Conservation (phyloP, 495 filamentous ascomycete genomes). For the Cladorrhinum samala region DNA sequence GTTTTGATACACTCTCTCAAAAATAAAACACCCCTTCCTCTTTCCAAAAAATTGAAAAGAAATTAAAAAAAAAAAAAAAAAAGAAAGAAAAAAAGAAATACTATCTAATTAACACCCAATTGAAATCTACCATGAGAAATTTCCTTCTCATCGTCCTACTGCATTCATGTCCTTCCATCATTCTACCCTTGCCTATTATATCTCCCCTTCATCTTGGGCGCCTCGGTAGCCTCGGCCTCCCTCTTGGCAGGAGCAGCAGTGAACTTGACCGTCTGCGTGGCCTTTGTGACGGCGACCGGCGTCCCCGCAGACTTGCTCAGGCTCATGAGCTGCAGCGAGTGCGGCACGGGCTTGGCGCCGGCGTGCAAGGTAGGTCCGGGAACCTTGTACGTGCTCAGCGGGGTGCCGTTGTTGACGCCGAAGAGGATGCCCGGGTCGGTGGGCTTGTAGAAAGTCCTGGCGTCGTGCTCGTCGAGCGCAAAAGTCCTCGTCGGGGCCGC, state of each 20-base stretch:
- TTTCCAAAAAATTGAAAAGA: too few relatives aligned
- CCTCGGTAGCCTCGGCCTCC: not conserved
- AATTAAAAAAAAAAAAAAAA: too few relatives aligned
- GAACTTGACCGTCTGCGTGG: slow-evolving; percentile 17
- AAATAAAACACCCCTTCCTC: too few relatives aligned
- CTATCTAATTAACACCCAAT: too few relatives aligned
- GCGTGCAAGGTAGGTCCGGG: slow-evolving; percentile 45
- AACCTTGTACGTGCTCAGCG: slow-evolving; percentile 45
- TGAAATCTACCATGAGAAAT: too few relatives aligned
- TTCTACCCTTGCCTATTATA: not conserved
- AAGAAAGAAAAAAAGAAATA: too few relatives aligned
- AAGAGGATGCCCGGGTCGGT: slow-evolving; percentile 32
- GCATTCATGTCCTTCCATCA: too few relatives aligned
- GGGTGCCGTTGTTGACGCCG: slow-evolving; percentile 34
- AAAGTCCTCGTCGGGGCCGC: slow-evolving; percentile 33
- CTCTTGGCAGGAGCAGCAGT: not conserved
- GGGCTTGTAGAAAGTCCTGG: slow-evolving; percentile 27
- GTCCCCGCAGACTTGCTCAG: slow-evolving; percentile 14
- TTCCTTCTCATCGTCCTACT: too few relatives aligned
- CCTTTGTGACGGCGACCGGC: slow-evolving; percentile 19
- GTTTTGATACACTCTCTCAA: too few relatives aligned
- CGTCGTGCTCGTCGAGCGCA: slow-evolving; percentile 25
- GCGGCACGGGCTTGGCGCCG: slow-evolving; percentile 26
- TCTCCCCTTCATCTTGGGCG: not conserved
- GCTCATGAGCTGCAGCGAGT: slow-evolving; percentile 7